Conservation (phyloP, 1,284 basidiomycete species). For the Flammula alnicola region DNA sequence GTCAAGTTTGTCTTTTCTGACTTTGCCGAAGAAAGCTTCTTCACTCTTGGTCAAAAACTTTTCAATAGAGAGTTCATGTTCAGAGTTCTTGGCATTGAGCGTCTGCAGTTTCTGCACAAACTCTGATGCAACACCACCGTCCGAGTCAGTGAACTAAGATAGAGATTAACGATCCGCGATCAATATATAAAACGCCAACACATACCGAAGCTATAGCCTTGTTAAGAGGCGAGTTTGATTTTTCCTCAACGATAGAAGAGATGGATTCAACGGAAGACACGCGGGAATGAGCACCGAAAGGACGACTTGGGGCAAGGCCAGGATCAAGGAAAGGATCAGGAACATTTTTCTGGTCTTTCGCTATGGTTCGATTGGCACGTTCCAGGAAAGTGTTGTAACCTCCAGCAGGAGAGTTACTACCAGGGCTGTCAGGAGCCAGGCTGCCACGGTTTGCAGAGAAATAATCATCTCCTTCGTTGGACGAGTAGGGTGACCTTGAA, state of each 20-base stretch:
- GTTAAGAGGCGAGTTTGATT: slow-evolving; percentile 86
- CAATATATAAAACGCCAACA: slow-evolving; percentile 14
- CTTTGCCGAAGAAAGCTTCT: slow-evolving; percentile 89
- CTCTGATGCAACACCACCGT: slow-evolving; percentile 87
- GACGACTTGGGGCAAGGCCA: slow-evolving; percentile 59
- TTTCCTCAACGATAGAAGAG: slow-evolving; percentile 88
- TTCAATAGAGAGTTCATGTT: slow-evolving; percentile 89
- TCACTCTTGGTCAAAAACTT: slow-evolving; percentile 89
- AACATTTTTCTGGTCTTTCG: slow-evolving; percentile 71
- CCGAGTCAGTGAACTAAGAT: slow-evolving; percentile 84
- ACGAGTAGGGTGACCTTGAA: too few relatives aligned
- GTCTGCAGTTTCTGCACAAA: slow-evolving; percentile 86
- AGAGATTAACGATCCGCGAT: slow-evolving; percentile 10
- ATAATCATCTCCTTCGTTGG: slow-evolving; percentile 54
- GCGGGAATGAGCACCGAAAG: slow-evolving; percentile 82
- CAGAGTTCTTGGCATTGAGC: slow-evolving; percentile 86
- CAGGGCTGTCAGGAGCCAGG: slow-evolving; percentile 30
- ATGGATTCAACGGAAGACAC: slow-evolving; percentile 87
- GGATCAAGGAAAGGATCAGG: slow-evolving; percentile 86
- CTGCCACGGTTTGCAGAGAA: slow-evolving; percentile 43
- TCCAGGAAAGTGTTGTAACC: slow-evolving; percentile 83
- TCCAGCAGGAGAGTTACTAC: slow-evolving; percentile 21
- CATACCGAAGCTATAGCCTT: slow-evolving; percentile 87
- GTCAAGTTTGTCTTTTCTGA: slow-evolving; percentile 82
- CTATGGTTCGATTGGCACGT: slow-evolving; percentile 82